Base-by-base conservation (phyloP, 345 rosid species). In the Rhodamnia argentea region DNA sequence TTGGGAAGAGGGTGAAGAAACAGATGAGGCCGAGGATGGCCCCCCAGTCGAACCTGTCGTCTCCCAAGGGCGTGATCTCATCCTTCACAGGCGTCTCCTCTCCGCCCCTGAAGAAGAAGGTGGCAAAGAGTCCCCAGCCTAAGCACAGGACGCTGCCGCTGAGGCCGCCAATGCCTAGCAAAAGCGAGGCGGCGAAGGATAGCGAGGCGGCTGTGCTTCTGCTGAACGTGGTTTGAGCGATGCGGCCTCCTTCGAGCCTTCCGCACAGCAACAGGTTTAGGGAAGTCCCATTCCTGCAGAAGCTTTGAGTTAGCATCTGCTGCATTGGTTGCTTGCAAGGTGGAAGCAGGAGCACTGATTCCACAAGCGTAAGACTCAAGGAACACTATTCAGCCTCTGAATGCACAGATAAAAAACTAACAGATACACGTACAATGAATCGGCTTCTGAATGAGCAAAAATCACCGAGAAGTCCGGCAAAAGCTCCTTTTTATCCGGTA, bases 191-290 rank as follows among this genome's bases (percentile, higher is more conserved):
- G 51, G 94, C 91, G 4, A 95, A 91, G 5, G 98, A 94, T 52
- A 95, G 90, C 81, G 95, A 60, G 3, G 91, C 50, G 20, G 99
- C 97, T 1, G 95, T 95, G 91, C 90, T 95, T 88, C 98, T 92
- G 23, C 98, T 98, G 0, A 95, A 94, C 98, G 95, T 95, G 10
- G 96, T 96, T 92, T 96, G 98, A 59, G 98, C 96, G 0, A 95
- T 95, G n/a, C 98, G 93, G 7, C 99, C 99, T 52, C 99, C 98
- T 92, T 95, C 97, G 0, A 96, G 99, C 83, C 97, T 93, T 78
- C 99, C 98, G 37, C 99, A 96, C 2, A 98, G 98, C 87, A 96
- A 90, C 56, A 96, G 87, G 92, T 96, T 96, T 88, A 95, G 88
- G 53, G 99, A 96, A 62, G 98, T 95, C 59, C 95, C 98, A 95